Base-by-base conservation (phyloP, 345 rosid species). In the Brassica carinata region DNA sequence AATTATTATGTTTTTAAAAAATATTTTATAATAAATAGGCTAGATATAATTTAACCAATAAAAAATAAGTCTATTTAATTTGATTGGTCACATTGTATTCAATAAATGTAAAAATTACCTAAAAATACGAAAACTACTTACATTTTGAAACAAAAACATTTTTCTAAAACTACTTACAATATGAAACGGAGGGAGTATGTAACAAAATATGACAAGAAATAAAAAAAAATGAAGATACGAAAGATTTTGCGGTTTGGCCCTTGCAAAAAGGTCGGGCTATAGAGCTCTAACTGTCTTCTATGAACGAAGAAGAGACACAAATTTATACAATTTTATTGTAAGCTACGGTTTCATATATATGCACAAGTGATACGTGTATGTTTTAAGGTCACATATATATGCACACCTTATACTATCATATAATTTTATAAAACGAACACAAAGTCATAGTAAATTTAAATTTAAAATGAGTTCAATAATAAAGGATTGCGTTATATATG, bases 161-260 rank as follows among this genome's bases (percentile, higher is more conserved):
- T 19, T 19, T 19, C 23, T 19, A 19, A 19, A 19, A 19, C 23
- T 19, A 19, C 23, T 19, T 19, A 19, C 23, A 19, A 19, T 19
- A 19, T 19, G 23, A 19, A 19, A 19, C 23, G 23, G 23, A 19
- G 23, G 23, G 23, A 13, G 58, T 57, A 78, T 72, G 77, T 72
- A 48, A 55, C 45, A 78, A 71, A 64, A 53, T 8, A 64, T 72
- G 66, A 71, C 64, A 78, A 71, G 19, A 64, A 26, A 51, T 0
- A 66, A n/a, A 40, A 33, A 27, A 53, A 69, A 63, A 33, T 9
- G 29, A 48, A 75, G 64, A 81, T 75, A 80, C 63, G 72, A 64
- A 75, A 81, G 72, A 75, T 75, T 74, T 80, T 75, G 72, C 79
- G 9, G 83, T 75, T 75, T 81, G 80, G 64, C 83, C 10, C 69